Evolutionary conservation across 331 rosid species (phyloP), one percentile per base, ranked within the genome.

Genomic region (Rhamnella rubrinervis): DNA sequence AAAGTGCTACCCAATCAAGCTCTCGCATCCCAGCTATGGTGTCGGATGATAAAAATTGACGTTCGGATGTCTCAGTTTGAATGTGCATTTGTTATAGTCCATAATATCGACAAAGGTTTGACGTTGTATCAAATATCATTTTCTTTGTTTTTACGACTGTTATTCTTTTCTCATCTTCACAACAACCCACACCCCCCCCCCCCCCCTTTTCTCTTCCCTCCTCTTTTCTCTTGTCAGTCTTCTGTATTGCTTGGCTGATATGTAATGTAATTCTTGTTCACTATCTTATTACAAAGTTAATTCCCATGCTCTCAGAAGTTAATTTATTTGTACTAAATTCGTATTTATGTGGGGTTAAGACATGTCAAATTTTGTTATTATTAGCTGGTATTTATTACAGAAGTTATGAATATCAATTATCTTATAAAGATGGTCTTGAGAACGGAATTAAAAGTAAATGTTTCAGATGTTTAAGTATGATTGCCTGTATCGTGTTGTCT

Each of bases 221-320:
- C 40, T 28, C 12, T 63, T 63, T 52, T n/a, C n/a, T 50, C 8
- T 66, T 18, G 61, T 66, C 61, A 52, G 61, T 53, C 71, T 12
- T 50, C 25, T 17, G 15, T 15, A 47, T 21, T 14, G 2, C 25
- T 26, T 26, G 55, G 61, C 63, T 68, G 61, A 68, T 55, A 28
- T 68, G 20, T 68, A 41, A 56, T 68, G 57, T 68, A 58, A 40
- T 37, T 46, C 50, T 40, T 57, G 13, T 0, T 9, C 10, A 5
- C 11, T n/a, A 15, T n/a, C 7, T 53, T 53, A 1, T 40, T 31
- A 3, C 35, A 31, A 31, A 31, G 35, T 31, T 31, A 31, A 31
- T 31, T 31, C 35, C 35, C 4, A 31, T 31, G 35, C 35, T 31
- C 5, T 31, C 35, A 31, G 35, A 31, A 31, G 35, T 31, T 31